Evolutionary conservation across 495 filamentous ascomycete species (phyloP), one percentile per base, ranked within the genome.

Genomic region (Bacidia gigantensis): DNA sequence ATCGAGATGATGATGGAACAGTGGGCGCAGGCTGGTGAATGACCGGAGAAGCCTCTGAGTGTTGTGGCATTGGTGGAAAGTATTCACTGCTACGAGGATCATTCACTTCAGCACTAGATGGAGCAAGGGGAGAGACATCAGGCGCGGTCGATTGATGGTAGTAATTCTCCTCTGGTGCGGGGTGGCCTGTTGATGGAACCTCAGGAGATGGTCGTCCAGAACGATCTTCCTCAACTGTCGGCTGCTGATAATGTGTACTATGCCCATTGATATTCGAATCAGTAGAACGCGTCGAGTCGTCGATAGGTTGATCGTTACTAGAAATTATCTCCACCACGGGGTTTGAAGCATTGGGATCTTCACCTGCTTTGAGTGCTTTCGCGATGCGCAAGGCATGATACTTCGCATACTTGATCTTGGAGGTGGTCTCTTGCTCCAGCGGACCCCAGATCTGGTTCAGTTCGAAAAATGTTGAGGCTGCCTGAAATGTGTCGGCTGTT

Each of bases 341-440:
- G 58, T 95, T 96, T 12, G 86, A 82, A 44, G 80, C 78, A 63
- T 99, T 99, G 3, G 92, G 89, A 63, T 99, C 90, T 54, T 87
- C 84, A 42, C 89, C 89, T 17, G 87, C 85, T 65, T 86, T 90
- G 56, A 94, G 76, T 1, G 90, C 93, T 68, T 89, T 94, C 2
- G 79, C 72, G 62, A 99, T 97, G 41, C 93, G 79, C 11, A 90
- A 65, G 12, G 92, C 88, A 64, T 99, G 94, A 74, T 85, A 97
- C 65, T 97, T 97, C 38, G 90, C 87, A 65, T 84, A 99, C 64
- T 89, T 95, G 65, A 89, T 86, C 69, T 94, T 95, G 22, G 86
- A 79, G 40, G 80, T 77, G 46, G 83, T 79, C 61, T 98, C 92
- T 12, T 73, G 62, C 46, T 95, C 86, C 24, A 78, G 69, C 2